Base-by-base conservation (phyloP, 306 rosid genomes). In the Ziziphus jujuba region DNA sequence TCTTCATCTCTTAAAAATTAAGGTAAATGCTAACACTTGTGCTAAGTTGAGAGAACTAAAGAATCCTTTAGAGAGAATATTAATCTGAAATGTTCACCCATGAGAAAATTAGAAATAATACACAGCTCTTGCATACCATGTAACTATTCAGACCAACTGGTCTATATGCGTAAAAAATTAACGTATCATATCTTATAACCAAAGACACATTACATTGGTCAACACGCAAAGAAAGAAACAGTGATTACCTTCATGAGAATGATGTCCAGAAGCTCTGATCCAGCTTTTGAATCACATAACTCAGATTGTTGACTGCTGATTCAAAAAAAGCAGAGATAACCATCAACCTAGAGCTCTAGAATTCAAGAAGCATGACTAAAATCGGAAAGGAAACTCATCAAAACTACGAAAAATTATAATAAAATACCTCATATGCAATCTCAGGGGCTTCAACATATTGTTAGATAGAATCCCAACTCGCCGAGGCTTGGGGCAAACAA, bases 401-500 rank as follows among this genome's bases (percentile, higher is more conserved):
- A 44, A 71, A 1, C 3, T 17, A 62, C 21, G 40, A 15, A 58
- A 2, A 31, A 21, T n/a, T 15, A n/a, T n/a, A 35, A 34, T 4
- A 24, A 3, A 28, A 35, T 81, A 89, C 96, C 81, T 84, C 73
- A 75, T 71, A 72, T 84, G 85, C 91, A 82, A 84, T 72, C 89
- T 78, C 56, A 84, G 70, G 60, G 87, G 82, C 77, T 84, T 69
- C 35, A 67, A 24, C 23, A 76, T 75, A 77, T 65, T 47, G 65
- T 74, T 85, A 17, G 87, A 66, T 65, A 85, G 71, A 69, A 81
- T 76, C 36, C 91, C 96, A 3, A 91, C 85, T 33, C 96, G 85
- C 20, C 93, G 79, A 35, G 97, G 96, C 80, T 87, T 85, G 15
- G 97, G 97, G 72, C 93, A 91, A 70, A 86, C 78, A 71, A 87